A percentile compares a stretch with the other conserved stretches of the same genome.
Evolutionary conservation across 2,329 filamentous ascomycete genomes (phyloP).

Genomic region (Rhinocladiella mackenziei): DNA sequence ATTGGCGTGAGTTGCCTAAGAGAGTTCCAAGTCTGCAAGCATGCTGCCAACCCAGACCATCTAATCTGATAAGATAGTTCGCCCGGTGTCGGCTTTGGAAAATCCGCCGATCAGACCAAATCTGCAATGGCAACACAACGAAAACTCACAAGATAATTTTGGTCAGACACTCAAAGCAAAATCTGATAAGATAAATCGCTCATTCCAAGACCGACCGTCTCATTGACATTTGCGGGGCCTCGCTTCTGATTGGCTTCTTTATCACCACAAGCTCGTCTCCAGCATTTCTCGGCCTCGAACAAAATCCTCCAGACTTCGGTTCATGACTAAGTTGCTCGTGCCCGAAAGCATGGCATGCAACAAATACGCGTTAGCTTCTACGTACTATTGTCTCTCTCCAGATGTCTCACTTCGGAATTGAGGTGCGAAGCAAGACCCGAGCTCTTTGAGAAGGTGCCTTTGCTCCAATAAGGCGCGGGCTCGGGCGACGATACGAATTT

Average conservation of each 20-base stretch:
- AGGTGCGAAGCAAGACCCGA: not conserved
- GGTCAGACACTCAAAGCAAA: constrained; percentile 5
- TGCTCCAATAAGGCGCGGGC: too few relatives aligned
- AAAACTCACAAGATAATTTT: not conserved
- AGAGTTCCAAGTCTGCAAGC: too few relatives aligned
- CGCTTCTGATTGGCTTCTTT: constrained; percentile 3
- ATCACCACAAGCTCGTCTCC: constrained; percentile 1
- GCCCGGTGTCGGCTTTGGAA: constrained; percentile 10
- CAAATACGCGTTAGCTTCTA: too few relatives aligned
- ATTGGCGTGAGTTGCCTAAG: too few relatives aligned
- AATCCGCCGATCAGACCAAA: not conserved
- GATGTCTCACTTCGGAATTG: not conserved
- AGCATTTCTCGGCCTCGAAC: too few relatives aligned
- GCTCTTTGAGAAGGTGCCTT: too few relatives aligned
- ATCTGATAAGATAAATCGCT: constrained; percentile 27
- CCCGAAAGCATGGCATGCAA: not conserved
- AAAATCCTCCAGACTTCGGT: too few relatives aligned
- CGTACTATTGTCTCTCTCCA: not conserved
- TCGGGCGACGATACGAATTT: not conserved
- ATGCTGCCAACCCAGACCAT: not conserved
- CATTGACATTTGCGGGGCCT: constrained; percentile 1
- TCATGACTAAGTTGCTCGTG: not conserved
- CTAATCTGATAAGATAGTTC: constrained; percentile 25
- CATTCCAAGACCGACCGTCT: constrained; percentile 11
- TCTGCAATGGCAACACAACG: not conserved